phyloP scores from a whole-genome alignment of 2,329 filamentous ascomycete genomes.

The Ophiostoma pallidulum region DNA sequence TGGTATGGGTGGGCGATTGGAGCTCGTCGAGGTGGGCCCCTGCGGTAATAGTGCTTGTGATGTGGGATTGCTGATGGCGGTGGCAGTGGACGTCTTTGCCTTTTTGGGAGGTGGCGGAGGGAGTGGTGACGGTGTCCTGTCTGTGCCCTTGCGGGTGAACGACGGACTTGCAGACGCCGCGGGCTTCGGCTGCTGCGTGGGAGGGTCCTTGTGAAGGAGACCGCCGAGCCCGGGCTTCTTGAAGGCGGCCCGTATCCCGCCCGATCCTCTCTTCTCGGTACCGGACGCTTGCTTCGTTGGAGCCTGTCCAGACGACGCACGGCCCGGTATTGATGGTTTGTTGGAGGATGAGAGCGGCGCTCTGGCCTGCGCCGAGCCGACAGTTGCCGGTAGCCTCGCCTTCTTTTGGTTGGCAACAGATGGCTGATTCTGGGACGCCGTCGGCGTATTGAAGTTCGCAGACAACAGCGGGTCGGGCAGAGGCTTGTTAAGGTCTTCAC shows the following conservation, averaged over 20 bases:
- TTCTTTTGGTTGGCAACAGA: slow-evolving; percentile 39
- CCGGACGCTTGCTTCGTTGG: not conserved
- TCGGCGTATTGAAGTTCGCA: slow-evolving; percentile 10
- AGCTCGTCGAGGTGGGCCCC: too few species aligned
- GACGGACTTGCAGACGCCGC: not conserved
- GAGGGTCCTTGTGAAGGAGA: slow-evolving; percentile 29
- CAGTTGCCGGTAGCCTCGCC: slow-evolving; percentile 27
- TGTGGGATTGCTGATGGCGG: not conserved
- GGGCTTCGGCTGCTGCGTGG: not conserved
- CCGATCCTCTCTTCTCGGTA: not conserved
- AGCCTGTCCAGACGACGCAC: not conserved
- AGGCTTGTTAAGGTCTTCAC: not conserved
- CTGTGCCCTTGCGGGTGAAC: not conserved
- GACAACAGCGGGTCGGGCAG: not conserved
- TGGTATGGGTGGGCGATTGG: not conserved
- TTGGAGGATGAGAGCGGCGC: slow-evolving; percentile 15
- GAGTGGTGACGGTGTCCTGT: not conserved
- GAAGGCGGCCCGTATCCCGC: slow-evolving; percentile 39
- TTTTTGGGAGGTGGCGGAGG: slow-evolving; percentile 5
- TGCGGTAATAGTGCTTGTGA: too few species aligned
- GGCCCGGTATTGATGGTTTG: not conserved
- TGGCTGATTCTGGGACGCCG: not conserved
- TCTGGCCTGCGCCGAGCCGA: not conserved
- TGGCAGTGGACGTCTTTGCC: not conserved
- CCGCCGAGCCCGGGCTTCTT: slow-evolving; percentile 39